Evolutionary conservation across 2,329 filamentous ascomycete genomes (phyloP).

Genomic region (Taxawa tesnikishii): DNA sequence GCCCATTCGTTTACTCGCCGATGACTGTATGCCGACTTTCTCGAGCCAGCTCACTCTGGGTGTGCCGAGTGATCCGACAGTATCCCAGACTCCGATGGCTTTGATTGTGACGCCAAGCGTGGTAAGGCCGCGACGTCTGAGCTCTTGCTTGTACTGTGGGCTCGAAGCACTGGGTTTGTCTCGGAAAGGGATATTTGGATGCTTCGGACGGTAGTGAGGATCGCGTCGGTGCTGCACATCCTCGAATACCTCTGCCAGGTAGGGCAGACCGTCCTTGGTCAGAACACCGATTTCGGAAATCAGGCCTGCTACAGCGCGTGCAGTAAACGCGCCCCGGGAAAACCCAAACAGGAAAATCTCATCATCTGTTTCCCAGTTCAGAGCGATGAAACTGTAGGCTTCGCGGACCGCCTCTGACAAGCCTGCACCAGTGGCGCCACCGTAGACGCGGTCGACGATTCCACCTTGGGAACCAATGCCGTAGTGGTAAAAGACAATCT

Average conservation of each 20-base stretch:
- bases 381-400: constrained; percentile 38
- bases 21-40: constrained; percentile 20
- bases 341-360: constrained; percentile 39
- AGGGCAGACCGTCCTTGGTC: constrained; percentile 32
- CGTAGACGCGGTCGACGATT: constrained; percentile 26
- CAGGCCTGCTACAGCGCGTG: constrained; percentile 31
- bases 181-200: constrained; percentile 33
- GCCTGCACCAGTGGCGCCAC: constrained; percentile 29
- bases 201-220: constrained; percentile 28
- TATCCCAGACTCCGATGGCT: constrained; percentile 33
- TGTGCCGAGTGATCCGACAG: constrained; percentile 30
- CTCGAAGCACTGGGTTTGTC: constrained; percentile 32
- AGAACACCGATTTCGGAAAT: constrained; percentile 34
- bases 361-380: constrained; percentile 40
- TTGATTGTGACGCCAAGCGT: constrained; percentile 23
- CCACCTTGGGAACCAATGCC: constrained; percentile 34
- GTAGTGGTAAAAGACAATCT: constrained; percentile 39
- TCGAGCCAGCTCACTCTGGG: constrained; percentile 31
- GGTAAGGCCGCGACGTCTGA: constrained; percentile 21
- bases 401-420: constrained; percentile 35
- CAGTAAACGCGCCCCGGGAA: constrained; percentile 34
- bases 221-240: constrained; percentile 33
- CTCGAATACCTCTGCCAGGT: constrained; percentile 32
- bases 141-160: constrained; percentile 30
- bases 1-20: constrained; percentile 18